Percentiles rank a stretch among this genome's conserved stretches.
Conservation (phyloP, 345 rosid species). For the Eucalyptus erythrocorys region DNA sequence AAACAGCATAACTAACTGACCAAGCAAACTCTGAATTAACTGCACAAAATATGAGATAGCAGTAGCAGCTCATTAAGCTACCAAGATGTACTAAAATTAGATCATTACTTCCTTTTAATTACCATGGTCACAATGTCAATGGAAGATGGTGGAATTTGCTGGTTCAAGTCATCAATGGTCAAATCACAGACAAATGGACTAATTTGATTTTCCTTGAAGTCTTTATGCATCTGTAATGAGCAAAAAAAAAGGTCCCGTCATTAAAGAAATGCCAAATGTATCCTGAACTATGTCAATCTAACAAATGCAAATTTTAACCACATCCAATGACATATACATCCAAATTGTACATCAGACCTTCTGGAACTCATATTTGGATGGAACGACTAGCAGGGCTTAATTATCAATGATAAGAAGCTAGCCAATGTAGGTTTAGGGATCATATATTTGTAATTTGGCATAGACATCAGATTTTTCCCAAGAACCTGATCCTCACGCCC, state of each 20-base stretch:
- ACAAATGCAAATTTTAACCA: neutral
- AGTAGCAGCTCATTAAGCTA: neutral
- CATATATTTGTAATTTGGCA: neutral
- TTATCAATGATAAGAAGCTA: neutral
- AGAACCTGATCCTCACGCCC: neutral
- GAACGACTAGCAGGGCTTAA: neutral
- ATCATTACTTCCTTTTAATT: constrained; percentile 1
- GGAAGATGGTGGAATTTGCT: constrained; percentile 65
- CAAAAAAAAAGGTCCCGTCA: neutral
- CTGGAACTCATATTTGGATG: neutral
- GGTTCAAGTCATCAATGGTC: constrained; percentile 58
- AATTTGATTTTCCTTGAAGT: constrained; percentile 46
- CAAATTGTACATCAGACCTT: neutral
- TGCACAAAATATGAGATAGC: neutral
- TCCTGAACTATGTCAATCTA: neutral
- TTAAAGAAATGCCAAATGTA: neutral
- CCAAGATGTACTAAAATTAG: neutral
- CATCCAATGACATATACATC: neutral
- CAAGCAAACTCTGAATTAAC: neutral
- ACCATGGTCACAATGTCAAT: constrained; percentile 91
- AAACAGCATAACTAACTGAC: neutral
- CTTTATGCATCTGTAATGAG: constrained; percentile 64
- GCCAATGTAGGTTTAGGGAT: neutral
- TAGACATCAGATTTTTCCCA: neutral
- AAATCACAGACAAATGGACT: constrained; percentile 73